Evolutionary conservation across 2,329 filamentous ascomycete genomes (phyloP).

Genomic region (Hyphodiscus sp.): DNA sequence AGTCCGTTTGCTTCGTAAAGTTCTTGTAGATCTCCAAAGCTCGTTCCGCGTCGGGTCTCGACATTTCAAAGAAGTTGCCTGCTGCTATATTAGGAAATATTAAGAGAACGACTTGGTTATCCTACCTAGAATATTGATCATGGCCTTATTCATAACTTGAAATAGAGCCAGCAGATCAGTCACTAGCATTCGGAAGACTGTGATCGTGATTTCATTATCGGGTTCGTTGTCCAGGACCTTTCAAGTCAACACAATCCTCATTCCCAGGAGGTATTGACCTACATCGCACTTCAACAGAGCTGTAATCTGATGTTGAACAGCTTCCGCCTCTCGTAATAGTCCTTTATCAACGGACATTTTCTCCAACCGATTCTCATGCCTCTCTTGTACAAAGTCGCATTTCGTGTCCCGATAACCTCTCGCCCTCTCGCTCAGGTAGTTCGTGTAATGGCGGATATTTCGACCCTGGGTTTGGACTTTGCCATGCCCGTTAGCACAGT

Average conservation of each 20-base stretch:
- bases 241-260: constrained; percentile 15
- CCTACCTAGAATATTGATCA: constrained; percentile 92
- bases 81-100: constrained; percentile 16
- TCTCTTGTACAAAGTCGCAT: constrained; percentile 81
- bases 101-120: background rate
- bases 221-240: constrained; percentile 81
- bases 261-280: constrained; percentile 33
- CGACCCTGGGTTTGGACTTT: constrained; percentile 87
- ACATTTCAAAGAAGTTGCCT: constrained; percentile 99
- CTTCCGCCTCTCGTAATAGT: constrained; percentile 82
- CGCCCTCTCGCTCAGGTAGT: constrained; percentile 78
- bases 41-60: constrained; percentile 83
- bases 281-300: constrained; percentile 87
- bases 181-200: constrained; percentile 85
- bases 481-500: constrained; percentile 33
- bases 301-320: constrained; percentile 79
- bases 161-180: constrained; percentile 85
- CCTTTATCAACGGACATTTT: constrained; percentile 86
- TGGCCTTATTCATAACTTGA: constrained; percentile 91
- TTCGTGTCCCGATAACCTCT: constrained; percentile 78
- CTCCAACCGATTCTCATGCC: constrained; percentile 70
- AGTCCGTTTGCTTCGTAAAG: constrained; percentile 87
- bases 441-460: constrained; percentile 87
- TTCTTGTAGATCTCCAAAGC: constrained; percentile 87
- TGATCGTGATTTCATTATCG: constrained; percentile 94